Conservation (phyloP, 139 green algal species). For the Chlamydomonas applanata region DNA sequence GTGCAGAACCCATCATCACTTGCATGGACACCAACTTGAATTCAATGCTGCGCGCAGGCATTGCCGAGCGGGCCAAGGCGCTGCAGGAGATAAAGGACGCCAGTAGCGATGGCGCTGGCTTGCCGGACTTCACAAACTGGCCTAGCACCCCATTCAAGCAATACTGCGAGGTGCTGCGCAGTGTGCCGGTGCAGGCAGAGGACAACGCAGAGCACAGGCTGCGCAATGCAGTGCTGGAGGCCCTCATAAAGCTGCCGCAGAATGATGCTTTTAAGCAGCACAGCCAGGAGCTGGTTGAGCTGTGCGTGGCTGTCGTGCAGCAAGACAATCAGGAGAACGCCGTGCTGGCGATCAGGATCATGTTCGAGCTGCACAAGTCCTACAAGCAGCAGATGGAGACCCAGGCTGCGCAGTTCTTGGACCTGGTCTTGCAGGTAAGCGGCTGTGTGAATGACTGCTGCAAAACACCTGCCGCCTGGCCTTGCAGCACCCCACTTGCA, state of each 20-base stretch:
- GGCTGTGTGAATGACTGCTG: not conserved
- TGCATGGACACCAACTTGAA: constrained; percentile 14
- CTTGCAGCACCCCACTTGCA: constrained; percentile 8
- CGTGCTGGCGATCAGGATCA: constrained; percentile 68
- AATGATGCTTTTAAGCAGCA: constrained; percentile 64
- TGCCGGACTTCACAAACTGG: constrained; percentile 58
- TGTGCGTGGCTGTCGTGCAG: constrained; percentile 63
- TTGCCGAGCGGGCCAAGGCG: constrained; percentile 43
- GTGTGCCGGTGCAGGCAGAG: constrained; percentile 29
- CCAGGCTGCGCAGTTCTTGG: constrained; percentile 72
- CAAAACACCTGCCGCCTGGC: constrained; percentile 1
- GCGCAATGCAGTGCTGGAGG: constrained; percentile 68
- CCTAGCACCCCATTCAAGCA: constrained; percentile 56
- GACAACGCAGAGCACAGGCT: constrained; percentile 65
- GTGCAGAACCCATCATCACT: not conserved
- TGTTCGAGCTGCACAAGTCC: constrained; percentile 90
- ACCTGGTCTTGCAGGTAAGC: constrained; percentile 72
- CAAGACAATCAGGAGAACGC: constrained; percentile 91
- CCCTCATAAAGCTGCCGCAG: constrained; percentile 71
- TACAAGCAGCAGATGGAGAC: constrained; percentile 63
- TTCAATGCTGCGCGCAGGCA: constrained; percentile 30
- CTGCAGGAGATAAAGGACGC: constrained; percentile 60
- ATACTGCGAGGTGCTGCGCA: constrained; percentile 63
- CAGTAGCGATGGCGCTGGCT: constrained; percentile 63
- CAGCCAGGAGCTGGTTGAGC: constrained; percentile 60